phyloP scores from a whole-genome alignment of 2,329 filamentous ascomycete genomes.

The Dothistroma septosporum region DNA sequence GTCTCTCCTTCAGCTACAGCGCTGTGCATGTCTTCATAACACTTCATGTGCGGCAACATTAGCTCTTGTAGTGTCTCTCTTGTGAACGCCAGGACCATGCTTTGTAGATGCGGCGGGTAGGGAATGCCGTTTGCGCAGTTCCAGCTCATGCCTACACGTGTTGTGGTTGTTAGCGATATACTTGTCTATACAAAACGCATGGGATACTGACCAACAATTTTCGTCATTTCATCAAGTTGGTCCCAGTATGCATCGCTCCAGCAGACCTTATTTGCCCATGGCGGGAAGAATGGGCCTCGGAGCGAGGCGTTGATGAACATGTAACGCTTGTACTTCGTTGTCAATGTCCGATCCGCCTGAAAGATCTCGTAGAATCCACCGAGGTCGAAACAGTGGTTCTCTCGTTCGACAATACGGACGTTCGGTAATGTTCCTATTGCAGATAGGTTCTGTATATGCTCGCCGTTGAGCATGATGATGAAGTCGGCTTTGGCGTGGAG shows the following conservation, averaged over 20 bases:
- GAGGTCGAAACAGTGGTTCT: conserved; percentile 18
- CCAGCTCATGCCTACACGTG: conserved; percentile 13
- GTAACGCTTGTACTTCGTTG: conserved; percentile 13
- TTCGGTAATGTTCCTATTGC: conserved; percentile 6
- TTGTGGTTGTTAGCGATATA: background rate
- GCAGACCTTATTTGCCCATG: conserved; percentile 12
- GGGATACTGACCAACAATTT: background rate
- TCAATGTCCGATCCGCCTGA: background rate
- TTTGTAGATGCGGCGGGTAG: conserved; percentile 16
- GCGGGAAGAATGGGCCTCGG: conserved; percentile 16
- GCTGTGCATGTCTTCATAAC: conserved; percentile 10
- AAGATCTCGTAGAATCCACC: conserved; percentile 16
- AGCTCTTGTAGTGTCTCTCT: conserved; percentile 3
- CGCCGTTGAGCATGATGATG: conserved; percentile 21
- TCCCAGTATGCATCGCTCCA: conserved; percentile 22
- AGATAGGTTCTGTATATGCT: conserved; percentile 8
- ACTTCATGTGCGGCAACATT: conserved; percentile 15
- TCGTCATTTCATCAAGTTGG: conserved; percentile 10
- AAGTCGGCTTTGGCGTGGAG: conserved; percentile 19
- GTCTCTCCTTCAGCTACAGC: conserved; percentile 15
- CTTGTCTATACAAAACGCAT: background rate
- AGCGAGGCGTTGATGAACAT: conserved; percentile 18
- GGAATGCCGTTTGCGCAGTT: conserved; percentile 14
- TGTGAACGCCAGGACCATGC: conserved; percentile 14
- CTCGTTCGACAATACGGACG: conserved; percentile 14